Base-by-base conservation (phyloP, 2,329 filamentous ascomycete species). In the Scedosporium dehoogii region DNA sequence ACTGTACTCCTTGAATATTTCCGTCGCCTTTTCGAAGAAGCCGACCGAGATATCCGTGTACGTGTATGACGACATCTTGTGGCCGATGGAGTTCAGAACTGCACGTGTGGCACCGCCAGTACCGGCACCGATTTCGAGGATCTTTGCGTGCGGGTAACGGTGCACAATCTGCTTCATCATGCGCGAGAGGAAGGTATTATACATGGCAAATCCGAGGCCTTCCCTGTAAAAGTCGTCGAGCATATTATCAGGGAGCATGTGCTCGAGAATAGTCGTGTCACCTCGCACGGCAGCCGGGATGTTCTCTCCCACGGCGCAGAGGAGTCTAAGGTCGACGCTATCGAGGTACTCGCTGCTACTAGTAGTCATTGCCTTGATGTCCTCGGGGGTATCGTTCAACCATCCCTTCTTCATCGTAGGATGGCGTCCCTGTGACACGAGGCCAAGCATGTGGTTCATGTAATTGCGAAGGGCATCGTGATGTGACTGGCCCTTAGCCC, bases 31-130 rank as follows among this genome's bases (percentile, higher is more conserved):
- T n/a, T 68, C 68, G 44, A 76, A 75, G 65, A 75, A 75, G 0
- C 62, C 67, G 0, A 66, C 63, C 0, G 73, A 77, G 6, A 78
- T 72, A 55, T 79, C 76, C 0, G 76, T 77, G 58, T 71, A 79
- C 0, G 69, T 73, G 64, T 78, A 77, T 3, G 48, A 53, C 21
- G 48, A n/a, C 10, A 53, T 21, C 10, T n/a, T 21, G 10, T 23
- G n/a, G 10, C 23, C 23, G 21, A 53, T n/a, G n/a, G n/a, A 21
- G 10, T 25, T n/a, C n/a, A 53, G 23, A 14, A 53, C 21, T 4
- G 23, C 21, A 4, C 23, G n/a, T 12, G 48, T 53, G 10, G 48
- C 48, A 23, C 48, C 48, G 21, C 48, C 48, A 27, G 48, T 53
- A 23, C 48, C 48, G 6, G 48, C 48, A 21, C 48, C 48, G 29